Conservation (phyloP, 2,329 filamentous ascomycete genomes). For the Neopestalotiopsis sp. region DNA sequence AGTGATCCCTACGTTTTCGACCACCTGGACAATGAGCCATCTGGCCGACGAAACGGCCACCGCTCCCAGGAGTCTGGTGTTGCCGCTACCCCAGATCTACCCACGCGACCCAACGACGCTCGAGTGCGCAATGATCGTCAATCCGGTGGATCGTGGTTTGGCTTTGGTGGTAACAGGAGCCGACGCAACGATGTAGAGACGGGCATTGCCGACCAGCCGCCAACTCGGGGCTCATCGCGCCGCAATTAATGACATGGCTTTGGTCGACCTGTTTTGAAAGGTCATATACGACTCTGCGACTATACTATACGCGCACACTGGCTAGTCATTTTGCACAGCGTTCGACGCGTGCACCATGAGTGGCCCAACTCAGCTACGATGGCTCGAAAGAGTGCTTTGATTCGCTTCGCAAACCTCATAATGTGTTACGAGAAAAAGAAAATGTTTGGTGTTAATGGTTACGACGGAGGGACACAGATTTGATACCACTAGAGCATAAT, state of each 20-base stretch:
- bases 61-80: conserved; percentile 30
- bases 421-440: conserved; percentile 2
- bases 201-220: conserved; percentile 23
- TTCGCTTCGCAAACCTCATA: background rate
- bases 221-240: conserved; percentile 22
- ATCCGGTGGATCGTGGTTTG: conserved; percentile 32
- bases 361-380: background rate
- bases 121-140: conserved; percentile 29
- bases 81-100: conserved; percentile 19
- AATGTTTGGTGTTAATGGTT: conserved; percentile 5
- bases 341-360: background rate
- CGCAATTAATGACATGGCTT: conserved; percentile 20
- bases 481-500: conserved; percentile 6
- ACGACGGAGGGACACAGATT: background rate
- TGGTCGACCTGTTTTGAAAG: background rate
- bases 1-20: conserved; percentile 60
- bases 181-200: conserved; percentile 34
- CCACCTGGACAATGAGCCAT: conserved; percentile 30
- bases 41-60: conserved; percentile 21
- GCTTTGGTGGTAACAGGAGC: conserved; percentile 35
- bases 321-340: background rate
- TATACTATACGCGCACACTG: background rate
- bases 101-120: conserved; percentile 29
- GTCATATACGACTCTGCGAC: background rate
- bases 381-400: background rate